Percentiles rank a stretch among this genome's conserved stretches.
These are phyloP conservation scores for Liriodendron chinense DNA, from an alignment of 164 flowering plant genomes.

Conservation along the genomic window DNA sequence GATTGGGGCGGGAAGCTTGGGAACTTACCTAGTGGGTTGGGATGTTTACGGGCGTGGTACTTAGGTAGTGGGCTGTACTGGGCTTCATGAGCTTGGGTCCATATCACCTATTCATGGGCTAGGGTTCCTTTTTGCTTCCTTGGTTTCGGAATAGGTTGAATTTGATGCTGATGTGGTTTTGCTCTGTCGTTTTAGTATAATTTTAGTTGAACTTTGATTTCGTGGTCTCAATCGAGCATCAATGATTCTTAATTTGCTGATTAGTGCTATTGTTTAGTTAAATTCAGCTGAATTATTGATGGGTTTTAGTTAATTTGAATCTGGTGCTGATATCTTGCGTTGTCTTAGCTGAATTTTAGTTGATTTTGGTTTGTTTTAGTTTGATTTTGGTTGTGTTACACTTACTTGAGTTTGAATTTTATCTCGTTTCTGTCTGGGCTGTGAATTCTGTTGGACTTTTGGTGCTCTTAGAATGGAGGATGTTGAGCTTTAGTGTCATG, in stretches of 20 bases:
- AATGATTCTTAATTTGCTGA: not conserved
- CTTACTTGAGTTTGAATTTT: not conserved
- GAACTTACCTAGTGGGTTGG: too few species aligned
- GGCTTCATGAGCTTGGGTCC: too few species aligned
- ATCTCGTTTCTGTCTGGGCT: not conserved
- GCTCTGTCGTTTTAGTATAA: not conserved
- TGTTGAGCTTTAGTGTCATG: too few species aligned
- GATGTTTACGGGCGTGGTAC: too few species aligned
- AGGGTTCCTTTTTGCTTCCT: not conserved
- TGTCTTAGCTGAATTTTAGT: not conserved
- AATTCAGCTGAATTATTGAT: not conserved
- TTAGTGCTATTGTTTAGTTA: not conserved
- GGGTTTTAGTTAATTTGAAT: not conserved
- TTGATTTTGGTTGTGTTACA: not conserved
- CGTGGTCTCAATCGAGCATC: not conserved
- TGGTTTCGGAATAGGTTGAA: not conserved
- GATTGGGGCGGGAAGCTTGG: too few species aligned
- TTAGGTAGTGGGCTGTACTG: too few species aligned
- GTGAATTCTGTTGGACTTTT: not conserved
- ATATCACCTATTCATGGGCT: not conserved
- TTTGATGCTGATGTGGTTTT: conserved; percentile 1
- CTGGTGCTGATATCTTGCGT: not conserved
- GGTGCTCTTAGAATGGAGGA: too few species aligned
- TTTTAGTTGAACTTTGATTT: not conserved
- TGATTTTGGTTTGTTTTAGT: not conserved